Base-by-base conservation (phyloP, 768 basidiomycete genomes). In the Ramaria sp. region DNA sequence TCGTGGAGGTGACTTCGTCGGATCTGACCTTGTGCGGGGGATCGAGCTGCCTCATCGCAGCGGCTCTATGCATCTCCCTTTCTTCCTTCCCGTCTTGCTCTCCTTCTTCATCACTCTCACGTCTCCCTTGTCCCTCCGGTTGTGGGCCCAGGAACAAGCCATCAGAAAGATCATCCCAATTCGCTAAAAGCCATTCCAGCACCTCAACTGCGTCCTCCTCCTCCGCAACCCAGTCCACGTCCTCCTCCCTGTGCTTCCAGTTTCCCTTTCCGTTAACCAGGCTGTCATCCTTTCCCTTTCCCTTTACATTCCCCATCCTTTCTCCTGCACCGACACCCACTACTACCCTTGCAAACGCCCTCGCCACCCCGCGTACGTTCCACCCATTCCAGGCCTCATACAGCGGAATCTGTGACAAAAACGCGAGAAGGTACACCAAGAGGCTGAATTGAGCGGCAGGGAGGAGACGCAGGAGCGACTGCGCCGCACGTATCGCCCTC, bases 281-380 rank as follows among this genome's bases (percentile, higher is more conserved):
- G 66, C 84, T 39, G 86, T 87, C 57, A 86, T 88, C 46, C 68
- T 81, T 11, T 79, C 78, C 62, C 80, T 79, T 49, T 76, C 82
- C 10, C 68, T 88, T 12, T 81, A 83, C 42, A 86, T 88, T 0
- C 67, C 87, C 27, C 88, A 85, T 69, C 74, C 80, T 51, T 80
- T 84, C n/a, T 87, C 86, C 7, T 83, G 87, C 19, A 10, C 67
- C 68, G 51, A 68, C 84, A 20, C 77, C 84, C 57, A 43, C 42
- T 1, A 49, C 48, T 9, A 49, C 27, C 31, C 48, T 7, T 30
- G 48, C 48, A 49, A 49, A 49, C 75, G 80, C 51, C 71, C 72
- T 1, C 81, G 75, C 56, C 87, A 88, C n/a, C 76, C 83, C 46
- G 84, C 82, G 67, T 74, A 65, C n/a, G 70, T 83, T 81, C 80